phyloP scores from a whole-genome alignment of 2,329 filamentous ascomycete genomes.

The Trichophyton verrucosum region DNA sequence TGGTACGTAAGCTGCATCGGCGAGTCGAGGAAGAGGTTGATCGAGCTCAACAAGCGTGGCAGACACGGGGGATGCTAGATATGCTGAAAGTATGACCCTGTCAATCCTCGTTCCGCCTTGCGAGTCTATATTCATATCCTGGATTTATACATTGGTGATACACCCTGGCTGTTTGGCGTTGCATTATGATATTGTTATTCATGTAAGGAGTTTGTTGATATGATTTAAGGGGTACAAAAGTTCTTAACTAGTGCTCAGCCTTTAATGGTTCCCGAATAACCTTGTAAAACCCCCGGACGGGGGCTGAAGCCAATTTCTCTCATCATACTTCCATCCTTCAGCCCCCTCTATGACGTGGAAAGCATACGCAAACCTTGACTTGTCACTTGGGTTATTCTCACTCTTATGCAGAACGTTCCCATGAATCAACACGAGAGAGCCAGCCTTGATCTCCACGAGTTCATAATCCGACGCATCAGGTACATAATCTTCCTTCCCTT shows the following conservation, averaged over 20 bases:
- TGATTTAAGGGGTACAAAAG: not conserved
- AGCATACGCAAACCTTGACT: slow-evolving; percentile 89
- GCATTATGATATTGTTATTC: not conserved
- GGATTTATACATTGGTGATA: not conserved
- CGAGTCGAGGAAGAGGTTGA: slow-evolving; percentile 68
- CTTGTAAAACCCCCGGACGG: slow-evolving; percentile 65
- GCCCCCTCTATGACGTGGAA: slow-evolving; percentile 92
- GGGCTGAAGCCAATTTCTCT: slow-evolving; percentile 86
- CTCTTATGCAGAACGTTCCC: slow-evolving; percentile 94
- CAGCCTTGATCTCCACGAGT: slow-evolving; percentile 77
- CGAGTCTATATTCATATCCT: not conserved
- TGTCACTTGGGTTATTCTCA: slow-evolving; percentile 75
- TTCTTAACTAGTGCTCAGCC: not conserved
- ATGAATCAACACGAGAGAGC: slow-evolving; percentile 83
- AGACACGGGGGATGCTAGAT: slow-evolving; percentile 80
- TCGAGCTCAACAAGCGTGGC: slow-evolving; percentile 67
- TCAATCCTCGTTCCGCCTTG: not conserved
- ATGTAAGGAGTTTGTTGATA: not conserved
- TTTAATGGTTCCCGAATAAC: slow-evolving; percentile 33
- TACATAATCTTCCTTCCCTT: slow-evolving; percentile 45
- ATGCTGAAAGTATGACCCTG: slow-evolving; percentile 40
- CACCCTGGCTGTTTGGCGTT: not conserved
- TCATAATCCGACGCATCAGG: slow-evolving; percentile 50
- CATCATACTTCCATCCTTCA: slow-evolving; percentile 57
- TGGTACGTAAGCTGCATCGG: slow-evolving; percentile 56